Percentiles rank a stretch among this genome's conserved stretches.
Conservation (phyloP, 306 rosid genomes). For the Abrus precatorius region DNA sequence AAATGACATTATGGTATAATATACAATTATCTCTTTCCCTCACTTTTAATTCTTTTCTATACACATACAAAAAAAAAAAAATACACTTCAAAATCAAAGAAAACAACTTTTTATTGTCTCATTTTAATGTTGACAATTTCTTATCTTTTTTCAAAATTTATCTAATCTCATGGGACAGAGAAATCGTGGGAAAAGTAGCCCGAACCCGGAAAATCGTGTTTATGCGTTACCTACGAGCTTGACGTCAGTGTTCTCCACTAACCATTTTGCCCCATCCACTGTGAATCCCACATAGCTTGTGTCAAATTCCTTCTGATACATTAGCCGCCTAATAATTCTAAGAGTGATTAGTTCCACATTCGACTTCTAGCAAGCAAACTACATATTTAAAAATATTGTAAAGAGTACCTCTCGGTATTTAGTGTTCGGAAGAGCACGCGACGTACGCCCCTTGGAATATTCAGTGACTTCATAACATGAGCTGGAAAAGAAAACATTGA, state of each 20-base stretch:
- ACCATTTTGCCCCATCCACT: conserved; percentile 80
- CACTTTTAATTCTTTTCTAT: too few relatives aligned
- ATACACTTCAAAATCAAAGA: too few relatives aligned
- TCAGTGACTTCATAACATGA: conserved; percentile 69
- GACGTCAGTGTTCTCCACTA: conserved; percentile 78
- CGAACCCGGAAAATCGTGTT: too few relatives aligned
- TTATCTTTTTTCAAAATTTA: too few relatives aligned
- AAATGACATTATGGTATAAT: too few relatives aligned
- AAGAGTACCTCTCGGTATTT: conserved; percentile 68
- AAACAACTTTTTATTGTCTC: too few relatives aligned
- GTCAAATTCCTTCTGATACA: conserved; percentile 68
- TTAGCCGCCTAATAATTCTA: conserved; percentile 62
- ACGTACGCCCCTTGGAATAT: conserved; percentile 70
- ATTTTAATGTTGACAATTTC: too few relatives aligned
- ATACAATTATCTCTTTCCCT: too few relatives aligned
- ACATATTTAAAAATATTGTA: neutral
- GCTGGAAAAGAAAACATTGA: conserved; percentile 51
- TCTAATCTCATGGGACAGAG: too few relatives aligned
- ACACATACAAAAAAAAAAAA: too few relatives aligned
- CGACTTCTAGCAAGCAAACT: neutral
- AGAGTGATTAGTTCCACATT: neutral
- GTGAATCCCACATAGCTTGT: conserved; percentile 71
- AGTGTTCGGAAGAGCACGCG: conserved; percentile 79
- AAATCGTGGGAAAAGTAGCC: too few relatives aligned
- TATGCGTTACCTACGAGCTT: conserved; percentile 67